Evolutionary conservation across 768 basidiomycete species (phyloP), one percentile per base, ranked within the genome.

Genomic region (Tulasnella sp.): DNA sequence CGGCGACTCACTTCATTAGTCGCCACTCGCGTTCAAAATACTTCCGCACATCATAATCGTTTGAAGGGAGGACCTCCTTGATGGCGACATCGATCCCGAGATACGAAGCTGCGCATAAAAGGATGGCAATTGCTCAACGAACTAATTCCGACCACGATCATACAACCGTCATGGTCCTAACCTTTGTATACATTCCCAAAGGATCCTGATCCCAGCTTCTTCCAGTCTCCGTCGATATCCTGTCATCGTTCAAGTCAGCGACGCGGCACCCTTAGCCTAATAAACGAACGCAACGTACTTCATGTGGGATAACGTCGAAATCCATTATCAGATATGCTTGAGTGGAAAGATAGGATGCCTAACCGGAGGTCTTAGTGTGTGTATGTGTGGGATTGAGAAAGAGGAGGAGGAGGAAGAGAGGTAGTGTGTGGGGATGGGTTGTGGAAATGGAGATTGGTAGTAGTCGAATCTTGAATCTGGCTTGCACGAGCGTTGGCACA

Each of bases 11-110:
- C 77, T 92, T 91, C 92, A 97, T 96, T 29, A 98, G 80, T 29
- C 89, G 79, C 90, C 92, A 96, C 77, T 99, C 94, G n/a, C 94
- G 80, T 67, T 94, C 90, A 70, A 98, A 94, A 74, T 99, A 98
- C 72, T 99, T 99, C 65, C 84, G 79, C 34, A 96, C 92, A 66
- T 96, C 91, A 71, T 97, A 97, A 60, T 87, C 89, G 4, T 73
- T 85, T 21, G 87, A 92, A 0, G 91, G 91, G 7, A 96, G 76
- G 2, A 98, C 92, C 73, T 98, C 93, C 71, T 96, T 96, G 71
- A 97, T 90, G 31, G 92, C 92, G 34, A 96, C 87, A 63, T 96
- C 89, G 64, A 96, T 89, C 7, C 96, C 96, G 34, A 99, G 84
- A 73, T 99, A 99, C 27, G 72, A 79, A 2, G 86, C 91, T 89